Evolutionary conservation across 805 yeast species (phyloP).

Genomic region (Sungouiozyma ichnusensis): DNA sequence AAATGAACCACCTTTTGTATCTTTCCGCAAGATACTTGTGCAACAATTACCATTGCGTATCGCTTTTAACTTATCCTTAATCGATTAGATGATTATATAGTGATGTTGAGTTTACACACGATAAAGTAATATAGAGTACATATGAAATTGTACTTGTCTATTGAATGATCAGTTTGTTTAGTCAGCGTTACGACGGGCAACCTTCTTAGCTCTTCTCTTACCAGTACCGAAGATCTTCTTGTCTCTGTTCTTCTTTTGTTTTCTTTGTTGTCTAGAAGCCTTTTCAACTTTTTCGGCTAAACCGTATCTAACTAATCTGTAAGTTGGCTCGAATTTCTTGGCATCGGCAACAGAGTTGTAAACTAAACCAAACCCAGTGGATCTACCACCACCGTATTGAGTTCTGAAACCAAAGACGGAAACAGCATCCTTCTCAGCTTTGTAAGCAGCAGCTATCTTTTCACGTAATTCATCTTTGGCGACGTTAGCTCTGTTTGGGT

Average conservation of each 20-base stretch:
- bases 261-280: conserved; percentile 99
- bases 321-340: conserved; percentile 96
- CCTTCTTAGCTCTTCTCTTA: conserved; percentile 83
- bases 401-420: conserved; percentile 99
- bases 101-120: neutral
- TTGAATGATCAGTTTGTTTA: conserved; percentile 26
- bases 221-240: conserved; percentile 99
- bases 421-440: conserved; percentile 85
- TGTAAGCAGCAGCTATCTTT: conserved; percentile 78
- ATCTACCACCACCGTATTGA: conserved; percentile 99
- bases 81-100: neutral
- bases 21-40: no score
- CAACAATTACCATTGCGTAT: no score
- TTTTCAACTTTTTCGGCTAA: conserved; percentile 92
- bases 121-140: neutral
- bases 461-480: conserved; percentile 99
- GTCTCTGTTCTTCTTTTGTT: conserved; percentile 99
- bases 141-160: neutral
- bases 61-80: neutral
- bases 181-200: conserved; percentile 85
- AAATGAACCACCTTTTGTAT: no score
- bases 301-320: conserved; percentile 99
- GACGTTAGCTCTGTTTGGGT: conserved; percentile 98
- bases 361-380: conserved; percentile 98
- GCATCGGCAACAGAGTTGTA: conserved; percentile 97